Percentiles rank a stretch among this genome's conserved stretches.
Conservation (phyloP, 257 asterid species). For the Plantago ovata region DNA sequence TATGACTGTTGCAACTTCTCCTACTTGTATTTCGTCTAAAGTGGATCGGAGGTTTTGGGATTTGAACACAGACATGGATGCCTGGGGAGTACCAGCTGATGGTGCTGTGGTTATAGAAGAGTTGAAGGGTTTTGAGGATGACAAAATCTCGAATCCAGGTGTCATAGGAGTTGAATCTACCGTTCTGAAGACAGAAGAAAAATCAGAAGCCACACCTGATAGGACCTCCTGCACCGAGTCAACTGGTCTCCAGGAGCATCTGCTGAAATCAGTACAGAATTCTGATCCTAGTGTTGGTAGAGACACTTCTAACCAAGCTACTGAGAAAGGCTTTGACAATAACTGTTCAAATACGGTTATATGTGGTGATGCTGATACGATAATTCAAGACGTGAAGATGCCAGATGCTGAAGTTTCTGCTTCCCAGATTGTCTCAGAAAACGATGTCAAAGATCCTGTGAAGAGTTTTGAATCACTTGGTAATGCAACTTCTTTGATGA, state of each 20-base stretch:
- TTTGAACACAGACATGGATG: conserved; percentile 70
- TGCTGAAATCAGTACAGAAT: conserved; percentile 14
- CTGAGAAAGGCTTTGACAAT: conserved; percentile 10
- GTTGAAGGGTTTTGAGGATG: conserved; percentile 19
- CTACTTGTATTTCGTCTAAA: conserved; percentile 33
- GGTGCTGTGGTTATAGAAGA: conserved; percentile 17
- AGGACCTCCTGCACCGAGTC: conserved; percentile 20
- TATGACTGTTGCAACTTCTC: conserved; percentile 24
- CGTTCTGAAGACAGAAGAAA: conserved; percentile 23
- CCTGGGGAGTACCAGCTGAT: conserved; percentile 64
- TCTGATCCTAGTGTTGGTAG: conserved; percentile 11
- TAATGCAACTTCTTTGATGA: conserved; percentile 21
- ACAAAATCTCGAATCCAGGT: conserved; percentile 1
- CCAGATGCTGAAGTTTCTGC: conserved; percentile 19
- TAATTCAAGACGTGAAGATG: conserved; percentile 8
- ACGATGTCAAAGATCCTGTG: conserved; percentile 21
- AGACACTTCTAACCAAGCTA: conserved; percentile 18
- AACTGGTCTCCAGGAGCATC: conserved; percentile 10
- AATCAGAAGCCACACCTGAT: conserved; percentile 23
- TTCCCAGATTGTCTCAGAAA: conserved; percentile 10
- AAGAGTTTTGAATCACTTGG: conserved; percentile 34
- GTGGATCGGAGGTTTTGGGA: conserved; percentile 75
- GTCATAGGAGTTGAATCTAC: conserved; percentile 15
- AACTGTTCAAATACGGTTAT: conserved; percentile 17
- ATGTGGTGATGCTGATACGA: conserved; percentile 19